Base-by-base conservation (phyloP, 495 filamentous ascomycete genomes). In the Aspergillus asperescens region DNA sequence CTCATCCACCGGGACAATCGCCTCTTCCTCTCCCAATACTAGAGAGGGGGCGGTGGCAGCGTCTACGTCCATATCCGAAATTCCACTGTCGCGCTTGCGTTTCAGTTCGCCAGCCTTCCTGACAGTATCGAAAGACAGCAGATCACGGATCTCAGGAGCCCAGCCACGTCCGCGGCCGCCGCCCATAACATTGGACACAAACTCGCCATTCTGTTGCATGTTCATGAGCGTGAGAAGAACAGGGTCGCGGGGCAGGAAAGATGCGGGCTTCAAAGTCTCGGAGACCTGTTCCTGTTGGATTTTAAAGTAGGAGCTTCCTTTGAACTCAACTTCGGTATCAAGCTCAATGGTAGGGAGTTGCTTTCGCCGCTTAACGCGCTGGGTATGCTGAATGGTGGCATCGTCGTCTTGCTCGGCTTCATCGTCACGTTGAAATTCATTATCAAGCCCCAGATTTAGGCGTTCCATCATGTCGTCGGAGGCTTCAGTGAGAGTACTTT, bases 51-150 rank as follows among this genome's bases (percentile, higher is more conserved):
- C 77, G 58, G 83, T 84, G 24, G 73, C 77, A 23, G 57, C 81
- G 38, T 84, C 81, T 27, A 82, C 77, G 46, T 85, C 85, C 64
- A 94, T 76, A 63, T 91, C 89, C 27, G 86, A 86, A 47, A 94
- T 80, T 8, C 89, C 91, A 58, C 83, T 89, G 64, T 95, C 93
- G 32, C 93, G 84, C 77, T 98, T 98, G 48, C 94, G 75, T 80
- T 97, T 98, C 40, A 93, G 77, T 32, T 93, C 89, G 40, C 88
- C 86, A 10, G 84, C 77, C 41, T 80, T 82, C 49, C 84, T 81
- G 15, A 96, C 81, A 8, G 86, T 79, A 52, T 91, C 88, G 27
- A 96, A 75, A 28, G 89, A 92, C 20, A 96, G 67, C 46, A 98
- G 77, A 7, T 83, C 88, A 54, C 88, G 84, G 5, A 98, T 79